These are phyloP conservation scores for Talaromyces proteolyticus DNA, from an alignment of 495 filamentous ascomycete species.

Conservation along the genomic window DNA sequence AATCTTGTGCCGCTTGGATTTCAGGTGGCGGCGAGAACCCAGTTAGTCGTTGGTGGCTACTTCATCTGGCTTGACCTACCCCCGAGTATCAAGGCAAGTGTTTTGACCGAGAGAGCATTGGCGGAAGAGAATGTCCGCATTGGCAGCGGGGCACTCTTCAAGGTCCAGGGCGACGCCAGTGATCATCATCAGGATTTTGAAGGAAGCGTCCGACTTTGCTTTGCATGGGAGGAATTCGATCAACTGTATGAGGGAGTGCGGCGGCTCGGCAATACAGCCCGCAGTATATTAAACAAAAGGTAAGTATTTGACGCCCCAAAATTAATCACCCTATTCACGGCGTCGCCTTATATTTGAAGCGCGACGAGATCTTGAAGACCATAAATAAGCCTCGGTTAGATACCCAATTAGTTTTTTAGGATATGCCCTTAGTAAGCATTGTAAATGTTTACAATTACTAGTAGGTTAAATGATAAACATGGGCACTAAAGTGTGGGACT, in stretches of 20 bases:
- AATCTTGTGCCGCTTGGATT: slow-evolving; percentile 58
- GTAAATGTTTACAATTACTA: too few species aligned
- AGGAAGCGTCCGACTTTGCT: slow-evolving; percentile 58
- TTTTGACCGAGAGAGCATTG: slow-evolving; percentile 48
- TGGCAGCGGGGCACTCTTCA: slow-evolving; percentile 59
- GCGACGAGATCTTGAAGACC: too few species aligned
- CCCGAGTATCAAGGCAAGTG: slow-evolving; percentile 34
- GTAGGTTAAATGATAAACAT: too few species aligned
- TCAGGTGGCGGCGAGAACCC: slow-evolving; percentile 26
- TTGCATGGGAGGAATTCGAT: slow-evolving; percentile 69
- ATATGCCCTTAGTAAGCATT: too few species aligned
- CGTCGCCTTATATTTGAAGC: too few species aligned
- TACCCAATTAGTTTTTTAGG: too few species aligned
- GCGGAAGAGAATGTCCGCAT: slow-evolving; percentile 56
- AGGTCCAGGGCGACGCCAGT: slow-evolving; percentile 51
- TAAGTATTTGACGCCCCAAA: too few species aligned
- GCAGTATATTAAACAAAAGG: not conserved
- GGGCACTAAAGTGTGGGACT: too few species aligned
- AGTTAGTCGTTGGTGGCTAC: slow-evolving; percentile 56
- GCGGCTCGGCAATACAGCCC: slow-evolving; percentile 44
- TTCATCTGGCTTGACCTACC: slow-evolving; percentile 76
- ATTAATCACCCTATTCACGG: too few species aligned
- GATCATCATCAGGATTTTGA: slow-evolving; percentile 39
- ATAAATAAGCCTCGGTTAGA: too few species aligned
- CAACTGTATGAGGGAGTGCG: slow-evolving; percentile 61